Percentiles rank a stretch among this genome's conserved stretches.
Evolutionary conservation across 805 yeast species (phyloP).

Genomic region (Zygosaccharomyces rouxii): DNA sequence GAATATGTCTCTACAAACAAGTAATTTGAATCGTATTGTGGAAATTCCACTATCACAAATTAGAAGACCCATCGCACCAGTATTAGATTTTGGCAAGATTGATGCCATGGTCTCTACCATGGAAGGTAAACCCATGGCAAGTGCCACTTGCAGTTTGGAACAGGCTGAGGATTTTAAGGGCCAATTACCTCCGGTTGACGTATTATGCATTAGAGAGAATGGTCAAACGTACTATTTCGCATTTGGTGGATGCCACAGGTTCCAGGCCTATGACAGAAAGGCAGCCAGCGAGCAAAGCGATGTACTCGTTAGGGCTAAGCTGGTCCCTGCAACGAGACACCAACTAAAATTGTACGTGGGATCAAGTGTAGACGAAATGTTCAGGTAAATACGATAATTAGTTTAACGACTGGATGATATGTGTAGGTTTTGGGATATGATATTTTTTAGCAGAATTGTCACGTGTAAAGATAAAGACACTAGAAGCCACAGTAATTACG

Average conservation of each 20-base stretch:
- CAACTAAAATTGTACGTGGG: slow-evolving; percentile 71
- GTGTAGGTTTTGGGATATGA: neutral
- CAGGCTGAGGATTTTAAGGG: slow-evolving; percentile 42
- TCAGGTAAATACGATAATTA: slow-evolving; percentile 6
- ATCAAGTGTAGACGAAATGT: slow-evolving; percentile 32
- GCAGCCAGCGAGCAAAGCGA: slow-evolving; percentile 36
- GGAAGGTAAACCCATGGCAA: slow-evolving; percentile 58
- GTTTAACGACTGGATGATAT: neutral
- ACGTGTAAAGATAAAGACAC: neutral
- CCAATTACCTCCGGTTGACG: slow-evolving; percentile 79
- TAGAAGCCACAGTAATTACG: neutral
- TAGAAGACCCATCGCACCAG: slow-evolving; percentile 81
- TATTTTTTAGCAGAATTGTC: neutral
- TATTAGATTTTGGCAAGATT: slow-evolving; percentile 66
- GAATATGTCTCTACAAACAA: slow-evolving; percentile 66
- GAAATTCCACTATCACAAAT: slow-evolving; percentile 65
- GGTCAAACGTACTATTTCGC: slow-evolving; percentile 68
- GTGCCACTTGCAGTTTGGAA: slow-evolving; percentile 51
- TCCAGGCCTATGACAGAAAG: slow-evolving; percentile 72
- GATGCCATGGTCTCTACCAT: slow-evolving; percentile 74
- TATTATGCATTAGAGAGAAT: slow-evolving; percentile 57
- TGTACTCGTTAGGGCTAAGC: slow-evolving; percentile 58
- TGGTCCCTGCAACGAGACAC: slow-evolving; percentile 69
- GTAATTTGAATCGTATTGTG: slow-evolving; percentile 45
- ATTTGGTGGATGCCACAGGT: slow-evolving; percentile 87